Conservation (phyloP, 1,284 basidiomycete genomes). For the Ceratobasidium sp. region DNA sequence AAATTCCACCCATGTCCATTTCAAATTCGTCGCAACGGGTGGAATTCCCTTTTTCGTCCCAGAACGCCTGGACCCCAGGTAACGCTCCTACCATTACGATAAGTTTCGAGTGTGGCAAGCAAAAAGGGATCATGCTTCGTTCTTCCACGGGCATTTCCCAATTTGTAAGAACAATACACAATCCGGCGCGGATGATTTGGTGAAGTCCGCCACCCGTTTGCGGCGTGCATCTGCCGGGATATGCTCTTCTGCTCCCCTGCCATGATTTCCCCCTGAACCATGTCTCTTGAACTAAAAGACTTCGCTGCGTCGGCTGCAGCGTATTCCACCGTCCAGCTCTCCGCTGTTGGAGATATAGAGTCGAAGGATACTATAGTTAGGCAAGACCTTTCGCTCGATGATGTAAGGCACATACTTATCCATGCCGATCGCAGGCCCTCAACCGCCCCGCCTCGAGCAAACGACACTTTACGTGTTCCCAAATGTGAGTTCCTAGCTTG, state of each 20-base stretch:
- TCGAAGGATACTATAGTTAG: not conserved
- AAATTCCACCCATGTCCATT: not conserved
- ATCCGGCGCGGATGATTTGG: not conserved
- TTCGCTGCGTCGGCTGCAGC: not conserved
- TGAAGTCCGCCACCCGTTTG: not conserved
- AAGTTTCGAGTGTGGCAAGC: no score
- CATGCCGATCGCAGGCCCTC: not conserved
- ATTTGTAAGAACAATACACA: not conserved
- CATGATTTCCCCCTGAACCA: not conserved
- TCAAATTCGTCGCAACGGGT: not conserved
- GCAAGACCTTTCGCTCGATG: not conserved
- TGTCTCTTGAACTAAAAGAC: not conserved
- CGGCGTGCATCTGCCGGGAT: not conserved
- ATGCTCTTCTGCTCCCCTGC: not conserved
- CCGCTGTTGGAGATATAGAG: not conserved
- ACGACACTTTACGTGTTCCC: conserved; percentile 10
- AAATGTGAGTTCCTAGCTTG: not conserved
- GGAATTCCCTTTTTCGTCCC: conserved; percentile 7
- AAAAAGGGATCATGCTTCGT: not conserved
- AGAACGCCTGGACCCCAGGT: not conserved
- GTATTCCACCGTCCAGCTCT: not conserved
- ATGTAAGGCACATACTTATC: not conserved
- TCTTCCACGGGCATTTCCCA: not conserved
- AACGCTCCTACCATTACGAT: no score
- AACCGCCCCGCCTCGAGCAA: conserved; percentile 11